Percentiles rank a stretch among this genome's conserved stretches.
These are phyloP conservation scores for Aspergillus sp. DNA, from an alignment of 2,329 filamentous ascomycete species.

Conservation along the genomic window DNA sequence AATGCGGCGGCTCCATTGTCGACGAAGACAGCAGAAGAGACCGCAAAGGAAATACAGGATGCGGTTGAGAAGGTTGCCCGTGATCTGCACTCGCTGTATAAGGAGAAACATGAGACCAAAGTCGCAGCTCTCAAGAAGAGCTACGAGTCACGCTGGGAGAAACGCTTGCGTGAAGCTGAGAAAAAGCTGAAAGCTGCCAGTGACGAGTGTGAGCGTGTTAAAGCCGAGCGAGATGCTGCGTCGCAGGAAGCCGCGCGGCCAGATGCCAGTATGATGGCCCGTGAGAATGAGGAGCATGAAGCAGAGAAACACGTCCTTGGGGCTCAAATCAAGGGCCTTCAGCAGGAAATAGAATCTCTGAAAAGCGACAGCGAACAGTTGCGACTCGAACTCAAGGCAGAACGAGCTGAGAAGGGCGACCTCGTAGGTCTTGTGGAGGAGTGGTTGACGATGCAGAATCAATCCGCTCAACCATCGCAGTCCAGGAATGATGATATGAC, in stretches of 20 bases:
- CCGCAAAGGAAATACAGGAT: conserved; percentile 71
- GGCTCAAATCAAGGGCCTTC: conserved; percentile 72
- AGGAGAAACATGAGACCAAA: conserved; percentile 95
- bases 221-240: conserved; percentile 63
- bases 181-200: conserved; percentile 65
- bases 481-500: conserved; percentile 10
- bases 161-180: conserved; percentile 79
- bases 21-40: conserved; percentile 46
- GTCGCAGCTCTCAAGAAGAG: conserved; percentile 80
- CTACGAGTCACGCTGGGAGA: conserved; percentile 86
- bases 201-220: conserved; percentile 74
- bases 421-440: conserved; percentile 49
- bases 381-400: conserved; percentile 56
- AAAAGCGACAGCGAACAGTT: conserved; percentile 67
- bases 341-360: conserved; percentile 69
- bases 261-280: conserved; percentile 44
- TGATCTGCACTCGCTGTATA: conserved; percentile 90
- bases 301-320: conserved; percentile 68
- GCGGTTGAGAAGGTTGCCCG: conserved; percentile 89
- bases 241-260: conserved; percentile 57
- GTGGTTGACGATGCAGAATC: conserved; percentile 42
- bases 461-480: conserved; percentile 10
- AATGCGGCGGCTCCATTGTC: conserved; percentile 22
- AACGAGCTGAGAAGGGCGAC: conserved; percentile 51
- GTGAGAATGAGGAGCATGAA: conserved; percentile 61